Evolutionary conservation across 495 filamentous ascomycete species (phyloP), one percentile per base, ranked within the genome.

Genomic region (Penicillium samsonianum): DNA sequence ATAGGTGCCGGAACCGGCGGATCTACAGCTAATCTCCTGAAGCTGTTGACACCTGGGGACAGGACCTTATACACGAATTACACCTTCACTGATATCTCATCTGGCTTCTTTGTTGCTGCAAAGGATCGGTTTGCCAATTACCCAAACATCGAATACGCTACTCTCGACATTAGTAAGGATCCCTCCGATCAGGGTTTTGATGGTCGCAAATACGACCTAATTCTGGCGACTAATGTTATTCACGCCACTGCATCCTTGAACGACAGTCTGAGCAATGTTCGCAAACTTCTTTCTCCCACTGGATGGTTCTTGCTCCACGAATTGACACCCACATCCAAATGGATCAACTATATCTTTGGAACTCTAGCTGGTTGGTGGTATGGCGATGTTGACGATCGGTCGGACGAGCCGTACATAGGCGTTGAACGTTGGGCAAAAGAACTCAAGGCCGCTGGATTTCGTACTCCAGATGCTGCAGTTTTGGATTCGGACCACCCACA

Each of bases 161-260:
- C 62, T 5, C 57, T 85, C 0, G 74, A 87, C 53, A 82, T 85
- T 25, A 72, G 73, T 19, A 60, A 70, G 22, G 78, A 82, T 50
- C 78, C 78, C 2, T 33, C 52, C 0, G 55, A 67, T 20, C 82
- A 87, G 57, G 82, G 80, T 0, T 81, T 82, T 47, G 66, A 75
- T 16, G 53, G 43, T 8, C 71, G 52, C 2, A 57, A 60, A 0
- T 87, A 80, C 59, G 83, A 87, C 55, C 56, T 87, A 0, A 66
- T 87, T 7, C 53, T 85, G 16, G 83, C 80, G 0, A 62, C 74
- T 10, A 76, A 80, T 47, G 80, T 83, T 4, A 51, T 86, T 5
- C 82, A 86, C 58, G 79, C 79, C 1, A 85, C 82, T 0, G 48
- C 41, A 0, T 57, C 42, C 5, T 55, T 85, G 0, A 55, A 67